Percentiles rank a stretch among this genome's conserved stretches.
Evolutionary conservation across 2,329 filamentous ascomycete species (phyloP).

Genomic region (Atkinsonella texensis): DNA sequence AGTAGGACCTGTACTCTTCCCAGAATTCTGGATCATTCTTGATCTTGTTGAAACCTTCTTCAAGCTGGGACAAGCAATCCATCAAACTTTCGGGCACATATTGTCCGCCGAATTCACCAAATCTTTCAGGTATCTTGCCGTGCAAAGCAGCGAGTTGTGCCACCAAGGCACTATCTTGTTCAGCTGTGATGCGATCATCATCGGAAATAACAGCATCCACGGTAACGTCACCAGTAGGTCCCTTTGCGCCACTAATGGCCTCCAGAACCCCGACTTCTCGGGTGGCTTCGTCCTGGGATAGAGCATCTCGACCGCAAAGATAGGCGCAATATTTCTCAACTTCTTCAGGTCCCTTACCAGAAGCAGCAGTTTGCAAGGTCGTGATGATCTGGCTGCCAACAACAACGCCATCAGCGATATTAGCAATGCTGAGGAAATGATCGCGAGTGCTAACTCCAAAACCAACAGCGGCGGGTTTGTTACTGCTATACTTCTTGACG

Average conservation of each 20-base stretch:
- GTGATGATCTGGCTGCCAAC: slow-evolving; percentile 94
- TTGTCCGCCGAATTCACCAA: slow-evolving; percentile 93
- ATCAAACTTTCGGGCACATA: slow-evolving; percentile 97
- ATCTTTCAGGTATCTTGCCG: slow-evolving; percentile 67
- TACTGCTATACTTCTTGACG: slow-evolving; percentile 85
- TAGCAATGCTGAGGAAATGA: slow-evolving; percentile 77
- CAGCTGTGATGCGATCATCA: slow-evolving; percentile 50
- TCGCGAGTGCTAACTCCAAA: slow-evolving; percentile 95
- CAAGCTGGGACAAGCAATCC: slow-evolving; percentile 87
- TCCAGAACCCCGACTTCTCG: slow-evolving; percentile 61
- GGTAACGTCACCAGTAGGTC: slow-evolving; percentile 31
- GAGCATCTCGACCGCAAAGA: slow-evolving; percentile 36
- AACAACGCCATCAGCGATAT: slow-evolving; percentile 84
- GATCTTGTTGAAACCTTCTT: slow-evolving; percentile 80
- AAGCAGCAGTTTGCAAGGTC: slow-evolving; percentile 39
- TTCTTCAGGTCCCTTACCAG: slow-evolving; percentile 39
- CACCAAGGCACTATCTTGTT: slow-evolving; percentile 49
- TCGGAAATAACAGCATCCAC: slow-evolving; percentile 52
- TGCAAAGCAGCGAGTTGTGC: slow-evolving; percentile 79
- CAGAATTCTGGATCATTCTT: slow-evolving; percentile 85
- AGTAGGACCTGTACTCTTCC: slow-evolving; percentile 93
- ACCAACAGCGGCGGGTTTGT: slow-evolving; percentile 82
- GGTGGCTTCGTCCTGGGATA: slow-evolving; percentile 29
- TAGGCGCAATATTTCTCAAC: slow-evolving; percentile 81
- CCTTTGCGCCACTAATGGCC: slow-evolving; percentile 44